These are phyloP conservation scores for Cyberlindnera galapagoensis DNA, from an alignment of 805 yeast genomes.

Conservation along the genomic window DNA sequence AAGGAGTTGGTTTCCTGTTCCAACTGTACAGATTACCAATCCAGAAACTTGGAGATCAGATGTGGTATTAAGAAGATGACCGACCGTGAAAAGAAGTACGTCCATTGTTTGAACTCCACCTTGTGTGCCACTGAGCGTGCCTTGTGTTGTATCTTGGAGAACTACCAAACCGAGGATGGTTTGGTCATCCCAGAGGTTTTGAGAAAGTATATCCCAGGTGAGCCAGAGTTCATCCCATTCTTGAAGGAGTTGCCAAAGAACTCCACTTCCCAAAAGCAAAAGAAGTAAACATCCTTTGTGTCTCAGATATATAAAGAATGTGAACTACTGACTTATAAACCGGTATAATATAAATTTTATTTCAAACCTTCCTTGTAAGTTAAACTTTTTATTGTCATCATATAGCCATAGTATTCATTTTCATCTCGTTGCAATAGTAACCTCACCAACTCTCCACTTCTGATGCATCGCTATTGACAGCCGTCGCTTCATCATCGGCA, in stretches of 20 bases:
- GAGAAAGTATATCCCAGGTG: conserved; percentile 96
- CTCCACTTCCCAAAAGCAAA: conserved; percentile 73
- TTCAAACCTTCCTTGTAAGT: no score
- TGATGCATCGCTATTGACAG: no score
- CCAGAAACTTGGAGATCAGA: conserved; percentile 97
- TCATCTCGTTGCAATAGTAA: no score
- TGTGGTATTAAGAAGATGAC: conserved; percentile 96
- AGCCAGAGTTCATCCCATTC: conserved; percentile 93
- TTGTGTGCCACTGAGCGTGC: conserved; percentile 98
- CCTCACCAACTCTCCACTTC: no score
- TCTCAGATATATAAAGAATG: no score
- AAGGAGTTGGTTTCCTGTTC: conserved; percentile 98
- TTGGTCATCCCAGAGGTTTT: conserved; percentile 89
- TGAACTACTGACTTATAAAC: no score
- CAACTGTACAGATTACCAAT: conserved; percentile 98
- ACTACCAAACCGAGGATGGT: conserved; percentile 97
- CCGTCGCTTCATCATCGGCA: no score
- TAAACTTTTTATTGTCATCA: no score
- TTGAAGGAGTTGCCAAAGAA: conserved; percentile 90
- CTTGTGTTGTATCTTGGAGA: conserved; percentile 92
- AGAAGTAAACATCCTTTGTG: no score
- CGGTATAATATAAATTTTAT: no score
- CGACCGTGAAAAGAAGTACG: conserved; percentile 95
- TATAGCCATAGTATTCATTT: no score
- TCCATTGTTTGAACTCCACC: conserved; percentile 96